Evolutionary conservation across 2,329 filamentous ascomycete genomes (phyloP).

Genomic region (Aspergillus phoenicis): DNA sequence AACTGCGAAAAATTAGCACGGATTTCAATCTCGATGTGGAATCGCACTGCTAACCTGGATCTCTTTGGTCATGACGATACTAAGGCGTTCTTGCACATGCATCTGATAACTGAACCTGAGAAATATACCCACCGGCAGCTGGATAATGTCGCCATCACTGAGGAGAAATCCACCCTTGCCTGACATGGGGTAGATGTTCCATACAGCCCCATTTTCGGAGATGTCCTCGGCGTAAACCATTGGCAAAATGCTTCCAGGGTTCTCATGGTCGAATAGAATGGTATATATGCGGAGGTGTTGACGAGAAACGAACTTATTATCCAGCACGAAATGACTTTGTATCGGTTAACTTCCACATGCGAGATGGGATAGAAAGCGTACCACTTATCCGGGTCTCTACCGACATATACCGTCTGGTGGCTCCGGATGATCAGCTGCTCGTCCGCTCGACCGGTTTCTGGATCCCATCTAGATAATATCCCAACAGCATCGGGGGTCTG

Average conservation of each 20-base stretch:
- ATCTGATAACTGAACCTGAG: constrained; percentile 24
- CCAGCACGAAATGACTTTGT: constrained; percentile 38
- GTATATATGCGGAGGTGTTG: constrained; percentile 48
- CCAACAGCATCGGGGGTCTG: constrained; percentile 21
- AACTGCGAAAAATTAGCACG: constrained; percentile 23
- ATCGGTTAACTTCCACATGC: constrained; percentile 12
- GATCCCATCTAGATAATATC: constrained; percentile 27
- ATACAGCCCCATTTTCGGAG: constrained; percentile 45
- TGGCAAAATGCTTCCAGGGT: constrained; percentile 38
- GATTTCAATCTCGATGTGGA: neutral
- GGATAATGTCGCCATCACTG: constrained; percentile 42
- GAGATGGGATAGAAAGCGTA: neutral
- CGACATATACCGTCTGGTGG: constrained; percentile 39
- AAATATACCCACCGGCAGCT: constrained; percentile 27
- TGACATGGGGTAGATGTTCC: constrained; percentile 42
- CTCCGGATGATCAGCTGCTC: constrained; percentile 30
- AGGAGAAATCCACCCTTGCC: constrained; percentile 40
- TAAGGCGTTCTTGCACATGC: constrained; percentile 21
- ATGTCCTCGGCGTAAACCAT: constrained; percentile 49
- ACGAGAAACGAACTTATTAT: constrained; percentile 42
- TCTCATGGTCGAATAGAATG: constrained; percentile 45
- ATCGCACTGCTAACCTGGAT: constrained; percentile 32
- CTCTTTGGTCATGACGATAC: constrained; percentile 35
- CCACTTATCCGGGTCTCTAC: constrained; percentile 39
- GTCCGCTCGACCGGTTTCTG: constrained; percentile 15